Conservation (phyloP, 164 flowering plant genomes). For the Pachysandra terminalis region DNA sequence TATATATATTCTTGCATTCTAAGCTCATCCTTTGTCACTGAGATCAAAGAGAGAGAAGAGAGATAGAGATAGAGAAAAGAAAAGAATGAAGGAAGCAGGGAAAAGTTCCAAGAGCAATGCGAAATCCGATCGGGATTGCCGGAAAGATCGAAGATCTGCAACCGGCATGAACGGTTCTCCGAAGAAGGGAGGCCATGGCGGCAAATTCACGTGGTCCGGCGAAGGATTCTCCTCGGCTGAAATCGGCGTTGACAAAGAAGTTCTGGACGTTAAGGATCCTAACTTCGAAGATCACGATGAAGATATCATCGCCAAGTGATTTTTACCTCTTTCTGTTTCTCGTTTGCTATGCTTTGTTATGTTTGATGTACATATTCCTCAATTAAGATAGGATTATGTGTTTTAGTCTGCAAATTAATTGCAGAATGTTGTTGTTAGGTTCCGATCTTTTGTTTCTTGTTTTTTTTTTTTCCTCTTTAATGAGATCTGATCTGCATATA, state of each 20-base stretch:
- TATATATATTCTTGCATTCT: no score
- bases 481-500: no score
- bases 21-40: no score
- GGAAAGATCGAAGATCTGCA: conserved; percentile 52
- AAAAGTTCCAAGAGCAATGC: conserved; percentile 21
- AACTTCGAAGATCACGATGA: conserved; percentile 56
- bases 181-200: conserved; percentile 68
- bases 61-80: not conserved
- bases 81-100: conserved; percentile 29
- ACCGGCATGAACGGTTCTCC: conserved; percentile 57
- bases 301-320: conserved; percentile 12
- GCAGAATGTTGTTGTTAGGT: no score
- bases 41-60: no score
- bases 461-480: no score
- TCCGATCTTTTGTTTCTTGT: no score
- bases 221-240: conserved; percentile 30
- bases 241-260: conserved; percentile 23
- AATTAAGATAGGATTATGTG: no score
- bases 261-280: conserved; percentile 48
- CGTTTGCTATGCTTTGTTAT: no score
- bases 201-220: conserved; percentile 67
- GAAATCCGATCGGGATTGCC: conserved; percentile 25
- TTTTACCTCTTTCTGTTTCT: not conserved
- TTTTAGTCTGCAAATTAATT: no score
- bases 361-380: not conserved